These are phyloP conservation scores for Pistacia integerrima DNA, from an alignment of 345 rosid species.

Conservation along the genomic window DNA sequence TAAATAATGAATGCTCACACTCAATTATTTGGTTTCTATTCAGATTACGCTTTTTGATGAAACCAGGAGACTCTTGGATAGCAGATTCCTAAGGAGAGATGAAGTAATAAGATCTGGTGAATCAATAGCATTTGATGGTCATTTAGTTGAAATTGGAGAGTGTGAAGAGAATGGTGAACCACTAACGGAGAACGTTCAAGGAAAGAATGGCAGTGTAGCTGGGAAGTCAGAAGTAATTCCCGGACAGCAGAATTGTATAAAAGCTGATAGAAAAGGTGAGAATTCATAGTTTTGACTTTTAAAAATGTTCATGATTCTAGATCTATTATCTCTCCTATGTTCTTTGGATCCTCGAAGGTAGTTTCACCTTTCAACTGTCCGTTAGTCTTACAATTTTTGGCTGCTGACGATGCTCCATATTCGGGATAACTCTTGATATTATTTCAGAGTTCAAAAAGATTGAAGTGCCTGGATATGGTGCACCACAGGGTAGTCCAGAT, in stretches of 20 bases:
- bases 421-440: not conserved
- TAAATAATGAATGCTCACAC: not conserved
- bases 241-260: constrained; percentile 10
- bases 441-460: constrained; percentile 22
- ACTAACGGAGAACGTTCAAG: constrained; percentile 4
- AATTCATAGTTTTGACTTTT: not conserved
- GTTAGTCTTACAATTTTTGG: not conserved
- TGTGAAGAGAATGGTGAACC: constrained; percentile 23
- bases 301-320: not conserved
- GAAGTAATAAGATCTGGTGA: constrained; percentile 49
- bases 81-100: constrained; percentile 54
- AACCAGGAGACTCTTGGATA: constrained; percentile 40
- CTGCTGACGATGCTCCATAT: not conserved
- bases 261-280: constrained; percentile 23
- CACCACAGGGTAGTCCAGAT: constrained; percentile 8
- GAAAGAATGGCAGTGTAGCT: constrained; percentile 12
- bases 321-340: not conserved
- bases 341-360: not conserved
- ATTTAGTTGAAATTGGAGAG: constrained; percentile 57
- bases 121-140: constrained; percentile 44
- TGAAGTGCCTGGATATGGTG: constrained; percentile 7
- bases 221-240: constrained; percentile 15
- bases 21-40: constrained; percentile 17
- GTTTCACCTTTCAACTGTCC: not conserved
- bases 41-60: constrained; percentile 57